Evolutionary conservation across 306 rosid genomes (phyloP).

Genomic region (Calophaca sinica): DNA sequence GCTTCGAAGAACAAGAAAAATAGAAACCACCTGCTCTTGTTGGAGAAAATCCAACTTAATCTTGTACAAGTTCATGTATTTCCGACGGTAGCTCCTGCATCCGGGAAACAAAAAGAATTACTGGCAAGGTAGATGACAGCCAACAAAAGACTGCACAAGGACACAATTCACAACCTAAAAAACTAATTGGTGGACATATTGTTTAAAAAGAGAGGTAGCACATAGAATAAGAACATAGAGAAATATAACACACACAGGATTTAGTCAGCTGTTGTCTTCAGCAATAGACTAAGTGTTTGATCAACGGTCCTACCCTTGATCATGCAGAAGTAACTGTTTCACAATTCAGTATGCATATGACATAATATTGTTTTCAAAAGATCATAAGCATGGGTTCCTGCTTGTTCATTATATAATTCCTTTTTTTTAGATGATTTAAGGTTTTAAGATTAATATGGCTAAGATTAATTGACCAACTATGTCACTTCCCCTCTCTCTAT

Average conservation of each 20-base stretch:
- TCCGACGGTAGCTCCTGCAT: constrained; percentile 80
- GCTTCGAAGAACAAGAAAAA: background rate
- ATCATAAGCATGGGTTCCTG: background rate
- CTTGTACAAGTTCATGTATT: constrained; percentile 78
- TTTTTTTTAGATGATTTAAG: no score
- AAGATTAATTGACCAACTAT: no score
- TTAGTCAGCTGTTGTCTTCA: background rate
- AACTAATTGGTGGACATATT: background rate
- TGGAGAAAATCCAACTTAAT: constrained; percentile 80
- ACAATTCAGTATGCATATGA: constrained; percentile 15
- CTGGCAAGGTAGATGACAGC: constrained; percentile 28
- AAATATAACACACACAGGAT: background rate
- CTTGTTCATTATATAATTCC: background rate
- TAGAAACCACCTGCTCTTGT: constrained; percentile 75
- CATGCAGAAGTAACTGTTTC: background rate
- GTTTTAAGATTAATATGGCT: no score
- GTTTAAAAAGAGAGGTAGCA: background rate
- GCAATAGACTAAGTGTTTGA: background rate
- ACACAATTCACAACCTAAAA: constrained; percentile 31
- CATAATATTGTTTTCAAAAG: background rate
- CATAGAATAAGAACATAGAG: background rate
- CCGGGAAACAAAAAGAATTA: constrained; percentile 40
- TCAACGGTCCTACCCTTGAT: background rate
- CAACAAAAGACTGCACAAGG: constrained; percentile 29
- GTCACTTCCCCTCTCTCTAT: no score